These are phyloP conservation scores for Pseudogymnoascus sp. DNA, from an alignment of 2,329 filamentous ascomycete species.

Conservation along the genomic window DNA sequence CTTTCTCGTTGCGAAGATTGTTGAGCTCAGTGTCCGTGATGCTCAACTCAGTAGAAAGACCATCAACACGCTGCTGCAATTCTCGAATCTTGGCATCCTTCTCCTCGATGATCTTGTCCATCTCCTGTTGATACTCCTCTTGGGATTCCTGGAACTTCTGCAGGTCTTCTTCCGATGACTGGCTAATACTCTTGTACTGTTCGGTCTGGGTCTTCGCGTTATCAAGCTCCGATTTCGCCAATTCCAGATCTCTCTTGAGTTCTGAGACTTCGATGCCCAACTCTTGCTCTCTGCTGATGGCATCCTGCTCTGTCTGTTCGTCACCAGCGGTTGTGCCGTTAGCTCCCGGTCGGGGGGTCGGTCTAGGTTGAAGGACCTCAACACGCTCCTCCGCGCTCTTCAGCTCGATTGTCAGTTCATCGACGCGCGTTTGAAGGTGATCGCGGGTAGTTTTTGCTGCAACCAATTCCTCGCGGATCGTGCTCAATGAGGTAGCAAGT, in stretches of 20 bases:
- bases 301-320: constrained; percentile 46
- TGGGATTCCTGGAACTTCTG: constrained; percentile 70
- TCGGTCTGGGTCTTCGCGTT: constrained; percentile 73
- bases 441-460: constrained; percentile 80
- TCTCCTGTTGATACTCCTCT: constrained; percentile 81
- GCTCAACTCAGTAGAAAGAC: constrained; percentile 72
- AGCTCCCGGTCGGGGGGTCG: constrained; percentile 50
- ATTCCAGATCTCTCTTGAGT: constrained; percentile 76
- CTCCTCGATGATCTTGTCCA: constrained; percentile 63
- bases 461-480: constrained; percentile 78
- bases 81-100: constrained; percentile 76
- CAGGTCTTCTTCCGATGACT: constrained; percentile 78
- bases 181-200: constrained; percentile 81
- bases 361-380: constrained; percentile 71
- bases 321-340: constrained; percentile 35
- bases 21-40: constrained; percentile 77
- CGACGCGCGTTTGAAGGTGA: constrained; percentile 78
- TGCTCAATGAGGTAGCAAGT: constrained; percentile 67
- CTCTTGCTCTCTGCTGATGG: constrained; percentile 64
- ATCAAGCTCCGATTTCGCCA: constrained; percentile 71
- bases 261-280: constrained; percentile 76
- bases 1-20: constrained; percentile 68
- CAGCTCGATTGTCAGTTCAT: constrained; percentile 81
- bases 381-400: constrained; percentile 83
- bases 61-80: constrained; percentile 73